Evolutionary conservation across 2,329 filamentous ascomycete species (phyloP).

Genomic region (Sclerotiophoma versabilis): DNA sequence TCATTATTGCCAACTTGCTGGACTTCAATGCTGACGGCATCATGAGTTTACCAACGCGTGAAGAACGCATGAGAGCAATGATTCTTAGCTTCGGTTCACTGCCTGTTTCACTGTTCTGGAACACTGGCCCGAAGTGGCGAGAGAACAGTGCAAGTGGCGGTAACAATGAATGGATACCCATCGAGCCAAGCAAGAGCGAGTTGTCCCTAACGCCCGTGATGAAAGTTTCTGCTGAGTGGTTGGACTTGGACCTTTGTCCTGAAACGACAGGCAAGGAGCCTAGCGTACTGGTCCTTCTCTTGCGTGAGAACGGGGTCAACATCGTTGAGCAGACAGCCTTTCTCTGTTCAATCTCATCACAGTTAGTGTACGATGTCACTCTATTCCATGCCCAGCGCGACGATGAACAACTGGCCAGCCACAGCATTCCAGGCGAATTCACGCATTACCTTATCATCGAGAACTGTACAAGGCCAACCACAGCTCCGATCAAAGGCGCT

Average conservation of each 20-base stretch:
- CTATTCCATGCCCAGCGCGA: background rate
- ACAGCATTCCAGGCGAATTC: background rate
- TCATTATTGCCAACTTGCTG: slow-evolving; percentile 14
- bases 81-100: slow-evolving; percentile 8
- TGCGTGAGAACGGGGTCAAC: background rate
- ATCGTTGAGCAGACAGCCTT: background rate
- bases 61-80: slow-evolving; percentile 10
- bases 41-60: slow-evolving; percentile 2
- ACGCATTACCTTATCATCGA: background rate
- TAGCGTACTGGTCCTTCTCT: no score
- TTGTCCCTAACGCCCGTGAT: slow-evolving; percentile 2
- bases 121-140: slow-evolving; percentile 5
- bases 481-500: background rate
- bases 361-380: background rate
- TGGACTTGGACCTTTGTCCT: background rate
- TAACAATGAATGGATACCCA: slow-evolving; percentile 1
- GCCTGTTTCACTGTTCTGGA: slow-evolving; percentile 12
- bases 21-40: slow-evolving; percentile 16
- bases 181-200: slow-evolving; percentile 12
- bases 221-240: background rate
- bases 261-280: background rate
- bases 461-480: background rate
- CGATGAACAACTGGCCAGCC: no score
- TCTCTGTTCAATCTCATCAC: background rate
- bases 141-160: background rate